Evolutionary conservation across 2,329 filamentous ascomycete genomes (phyloP).

Genomic region (Microascus cirrosus): DNA sequence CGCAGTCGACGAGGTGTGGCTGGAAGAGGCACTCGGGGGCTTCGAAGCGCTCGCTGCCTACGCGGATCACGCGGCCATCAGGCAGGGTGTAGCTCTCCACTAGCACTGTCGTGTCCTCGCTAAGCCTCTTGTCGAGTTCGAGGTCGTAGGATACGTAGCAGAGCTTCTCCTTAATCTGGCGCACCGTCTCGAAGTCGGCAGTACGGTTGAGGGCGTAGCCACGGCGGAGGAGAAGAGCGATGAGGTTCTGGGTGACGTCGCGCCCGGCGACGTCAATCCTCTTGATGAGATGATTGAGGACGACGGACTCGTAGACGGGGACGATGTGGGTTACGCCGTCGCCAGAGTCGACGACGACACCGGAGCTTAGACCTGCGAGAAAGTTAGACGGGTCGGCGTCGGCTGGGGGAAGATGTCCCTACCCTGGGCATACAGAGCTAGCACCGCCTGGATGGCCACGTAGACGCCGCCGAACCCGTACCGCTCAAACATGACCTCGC

Average conservation of each 20-base stretch:
- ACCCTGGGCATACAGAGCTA: constrained; percentile 95
- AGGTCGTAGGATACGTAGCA: constrained; percentile 99
- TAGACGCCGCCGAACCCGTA: constrained; percentile 96
- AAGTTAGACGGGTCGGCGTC: not conserved
- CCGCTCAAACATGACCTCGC: constrained; percentile 97
- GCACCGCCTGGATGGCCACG: constrained; percentile 92
- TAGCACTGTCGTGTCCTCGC: constrained; percentile 92
- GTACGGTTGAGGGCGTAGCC: constrained; percentile 97
- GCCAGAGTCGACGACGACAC: constrained; percentile 97
- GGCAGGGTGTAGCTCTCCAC: constrained; percentile 97
- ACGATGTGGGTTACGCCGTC: constrained; percentile 98
- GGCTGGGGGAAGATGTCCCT: constrained; percentile 16
- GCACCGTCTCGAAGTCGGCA: constrained; percentile 96
- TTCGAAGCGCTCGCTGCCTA: constrained; percentile 95
- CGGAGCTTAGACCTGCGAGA: constrained; percentile 62
- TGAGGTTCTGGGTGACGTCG: constrained; percentile 97
- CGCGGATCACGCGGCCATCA: constrained; percentile 89
- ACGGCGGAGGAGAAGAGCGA: constrained; percentile 82
- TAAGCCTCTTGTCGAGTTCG: constrained; percentile 88
- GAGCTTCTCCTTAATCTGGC: constrained; percentile 99
- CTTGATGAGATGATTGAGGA: constrained; percentile 91
- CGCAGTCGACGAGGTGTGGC: constrained; percentile 92
- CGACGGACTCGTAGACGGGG: constrained; percentile 94
- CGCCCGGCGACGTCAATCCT: constrained; percentile 91
- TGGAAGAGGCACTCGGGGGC: constrained; percentile 98